Base-by-base conservation (phyloP, 2,329 filamentous ascomycete species). In the Aureobasidium namibiae region DNA sequence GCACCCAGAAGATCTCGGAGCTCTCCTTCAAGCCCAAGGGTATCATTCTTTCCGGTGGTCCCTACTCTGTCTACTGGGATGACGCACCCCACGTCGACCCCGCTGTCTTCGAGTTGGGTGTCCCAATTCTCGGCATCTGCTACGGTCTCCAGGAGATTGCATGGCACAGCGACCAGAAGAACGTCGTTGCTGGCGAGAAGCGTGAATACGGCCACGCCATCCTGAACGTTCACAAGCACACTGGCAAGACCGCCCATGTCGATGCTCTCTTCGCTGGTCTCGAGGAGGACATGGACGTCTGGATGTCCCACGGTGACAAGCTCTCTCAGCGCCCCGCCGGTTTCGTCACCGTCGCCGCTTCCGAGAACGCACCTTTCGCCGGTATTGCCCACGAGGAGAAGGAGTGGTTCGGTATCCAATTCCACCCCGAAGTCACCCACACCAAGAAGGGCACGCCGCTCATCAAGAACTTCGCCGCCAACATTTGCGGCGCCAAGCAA, bases 291-390 rank as follows among this genome's bases (percentile, higher is more conserved):
- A 79, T 89, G 67, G 80, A 88, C 62, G 83, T 89, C 14, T 92
- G 83, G 81, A 96, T 96, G 92, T 88, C 83, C 65, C 92, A 97
- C 72, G 86, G 85, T 61, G 91, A 96, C 75, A 95, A 95, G 79
- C 82, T 97, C 11, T 81, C 80, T 39, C 76, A 81, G 59, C 78
- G 96, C 39, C 92, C 92, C 9, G 77, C 86, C 36, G 82, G 80
- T 41, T 96, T 95, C 70, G 75, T 82, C 61, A 84, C 80, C 16
- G 83, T 96, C 66, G 91, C 88, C 53, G 86, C 80, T 4, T 92
- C 90, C 2, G 70, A 78, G 53, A 95, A 94, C 75, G 85, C 88
- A 0, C 83, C 86, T 24, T 95, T 82, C 66, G 92, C 92, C 11
- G 90, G 84, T 61, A 95, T 92, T 66, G 88, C 86, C 18, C 87